Base-by-base conservation (phyloP, 495 filamentous ascomycete genomes). In the Xylaria grammica region DNA sequence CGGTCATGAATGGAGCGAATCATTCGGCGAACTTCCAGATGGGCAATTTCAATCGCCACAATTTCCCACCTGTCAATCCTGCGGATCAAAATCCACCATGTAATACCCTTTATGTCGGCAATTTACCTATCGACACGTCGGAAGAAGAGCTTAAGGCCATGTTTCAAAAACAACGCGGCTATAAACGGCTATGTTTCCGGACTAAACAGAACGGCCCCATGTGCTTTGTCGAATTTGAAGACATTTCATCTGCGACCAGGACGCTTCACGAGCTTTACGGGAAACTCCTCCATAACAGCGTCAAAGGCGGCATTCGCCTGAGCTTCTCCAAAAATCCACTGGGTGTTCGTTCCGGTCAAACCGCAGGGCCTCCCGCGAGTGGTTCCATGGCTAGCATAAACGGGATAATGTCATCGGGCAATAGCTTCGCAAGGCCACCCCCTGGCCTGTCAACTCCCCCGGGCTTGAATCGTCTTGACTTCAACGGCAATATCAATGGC, bases 221-320 rank as follows among this genome's bases (percentile, higher is more conserved):
- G 96, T 98, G 95, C 71, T 98, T 98, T 70, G 95, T 99, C 44
- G 96, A 99, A 75, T 99, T 98, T 72, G 95, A 98, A 69, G 94
- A 99, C 72, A 87, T 97, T 45, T 89, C 90, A 24, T 95, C 93
- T 72, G 95, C 95, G 8, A 97, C 95, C 60, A 96, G 96, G 73
- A 90, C 94, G 0, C 82, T 98, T 9, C 91, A 94, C 68, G 93
- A 97, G 61, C 82, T 98, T 19, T 98, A 98, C 67, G 95, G 95
- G 0, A 88, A 91, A 58, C 87, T 86, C 24, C 84, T 99, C 45
- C 92, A 92, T 72, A 98, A 97, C 76, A 95, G 91, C 75, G 86
- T 93, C 72, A 98, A 97, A 73, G 96, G 95, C 44, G 95, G 95
- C 44, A 97, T 99, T 70, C 90, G 96, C n/a, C 86, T 99, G 40